A percentile compares a stretch with the other conserved stretches of the same genome.
These are phyloP conservation scores for Alternaria sp. DNA, from an alignment of 2,329 filamentous ascomycete species.

Conservation along the genomic window DNA sequence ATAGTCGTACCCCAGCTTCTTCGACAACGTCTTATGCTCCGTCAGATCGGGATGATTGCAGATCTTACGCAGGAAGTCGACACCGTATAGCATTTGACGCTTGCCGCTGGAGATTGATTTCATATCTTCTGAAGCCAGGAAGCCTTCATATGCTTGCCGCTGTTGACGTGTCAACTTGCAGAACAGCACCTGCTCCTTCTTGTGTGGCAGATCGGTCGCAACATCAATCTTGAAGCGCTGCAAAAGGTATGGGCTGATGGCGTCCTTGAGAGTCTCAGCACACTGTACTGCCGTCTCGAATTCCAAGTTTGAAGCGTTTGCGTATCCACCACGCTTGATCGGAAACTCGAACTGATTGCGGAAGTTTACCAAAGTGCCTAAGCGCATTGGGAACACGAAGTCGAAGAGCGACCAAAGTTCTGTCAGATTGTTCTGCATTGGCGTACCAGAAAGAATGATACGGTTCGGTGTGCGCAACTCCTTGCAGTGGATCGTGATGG, in stretches of 20 bases:
- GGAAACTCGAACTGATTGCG: conserved; percentile 92
- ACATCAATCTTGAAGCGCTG: conserved; percentile 95
- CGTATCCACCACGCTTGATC: conserved; percentile 92
- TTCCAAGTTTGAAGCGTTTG: conserved; percentile 91
- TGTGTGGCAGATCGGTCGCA: conserved; percentile 90
- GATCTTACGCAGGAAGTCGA: conserved; percentile 92
- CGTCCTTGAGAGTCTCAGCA: conserved; percentile 90
- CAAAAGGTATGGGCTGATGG: conserved; percentile 90
- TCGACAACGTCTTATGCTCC: conserved; percentile 68
- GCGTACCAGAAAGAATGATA: conserved; percentile 93
- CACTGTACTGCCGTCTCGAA: conserved; percentile 95
- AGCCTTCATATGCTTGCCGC: conserved; percentile 80
- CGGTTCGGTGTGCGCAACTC: conserved; percentile 89
- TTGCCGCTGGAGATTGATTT: conserved; percentile 78
- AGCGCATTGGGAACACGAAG: conserved; percentile 94
- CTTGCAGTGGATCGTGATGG: conserved; percentile 95
- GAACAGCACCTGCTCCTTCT: conserved; percentile 95
- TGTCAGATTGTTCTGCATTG: conserved; percentile 95
- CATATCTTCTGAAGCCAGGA: conserved; percentile 85
- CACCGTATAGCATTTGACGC: conserved; percentile 84
- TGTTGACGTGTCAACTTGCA: conserved; percentile 88
- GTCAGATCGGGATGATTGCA: conserved; percentile 96
- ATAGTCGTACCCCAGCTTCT: conserved; percentile 76
- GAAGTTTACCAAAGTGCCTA: conserved; percentile 92
- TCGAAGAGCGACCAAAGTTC: conserved; percentile 98